Conservation (phyloP, 768 basidiomycete species). For the Dioszegia crocea region DNA sequence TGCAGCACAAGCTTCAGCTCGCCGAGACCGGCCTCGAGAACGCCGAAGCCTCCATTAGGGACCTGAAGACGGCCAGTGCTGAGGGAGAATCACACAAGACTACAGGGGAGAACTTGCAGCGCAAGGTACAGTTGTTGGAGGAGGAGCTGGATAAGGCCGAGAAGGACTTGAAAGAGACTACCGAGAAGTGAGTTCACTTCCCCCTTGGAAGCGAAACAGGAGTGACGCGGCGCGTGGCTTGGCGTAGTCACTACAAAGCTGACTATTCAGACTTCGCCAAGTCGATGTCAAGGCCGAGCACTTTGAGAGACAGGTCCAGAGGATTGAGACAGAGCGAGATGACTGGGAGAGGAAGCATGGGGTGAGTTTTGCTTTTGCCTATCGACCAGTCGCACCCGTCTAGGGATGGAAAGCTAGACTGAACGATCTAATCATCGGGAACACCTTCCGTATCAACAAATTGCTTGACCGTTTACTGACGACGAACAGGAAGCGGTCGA, state of each 20-base stretch:
- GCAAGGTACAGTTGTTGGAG: slow-evolving; percentile 88
- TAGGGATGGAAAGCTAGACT: no score
- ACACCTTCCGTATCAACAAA: no score
- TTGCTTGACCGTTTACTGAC: no score
- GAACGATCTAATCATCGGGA: no score
- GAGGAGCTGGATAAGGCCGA: slow-evolving; percentile 93
- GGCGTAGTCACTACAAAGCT: slow-evolving; percentile 13
- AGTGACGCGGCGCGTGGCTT: neutral
- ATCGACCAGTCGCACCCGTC: no score
- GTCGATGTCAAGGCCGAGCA: slow-evolving; percentile 99
- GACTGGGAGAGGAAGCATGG: slow-evolving; percentile 91
- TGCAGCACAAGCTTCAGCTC: slow-evolving; percentile 63
- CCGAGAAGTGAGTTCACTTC: slow-evolving; percentile 71
- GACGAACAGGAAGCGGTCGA: slow-evolving; percentile 60
- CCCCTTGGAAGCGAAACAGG: no score
- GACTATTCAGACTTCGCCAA: slow-evolving; percentile 68
- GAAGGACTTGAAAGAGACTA: slow-evolving; percentile 93
- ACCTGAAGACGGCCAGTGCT: slow-evolving; percentile 62
- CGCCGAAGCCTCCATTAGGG: slow-evolving; percentile 62
- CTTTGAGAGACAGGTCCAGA: slow-evolving; percentile 84
- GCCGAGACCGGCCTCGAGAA: slow-evolving; percentile 68
- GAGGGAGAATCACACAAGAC: slow-evolving; percentile 69
- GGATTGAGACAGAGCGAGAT: slow-evolving; percentile 86
- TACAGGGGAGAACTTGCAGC: slow-evolving; percentile 65
- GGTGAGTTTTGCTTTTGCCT: no score